Evolutionary conservation across 2,329 filamentous ascomycete species (phyloP).

Genomic region (Ophiosphaerella korrae): DNA sequence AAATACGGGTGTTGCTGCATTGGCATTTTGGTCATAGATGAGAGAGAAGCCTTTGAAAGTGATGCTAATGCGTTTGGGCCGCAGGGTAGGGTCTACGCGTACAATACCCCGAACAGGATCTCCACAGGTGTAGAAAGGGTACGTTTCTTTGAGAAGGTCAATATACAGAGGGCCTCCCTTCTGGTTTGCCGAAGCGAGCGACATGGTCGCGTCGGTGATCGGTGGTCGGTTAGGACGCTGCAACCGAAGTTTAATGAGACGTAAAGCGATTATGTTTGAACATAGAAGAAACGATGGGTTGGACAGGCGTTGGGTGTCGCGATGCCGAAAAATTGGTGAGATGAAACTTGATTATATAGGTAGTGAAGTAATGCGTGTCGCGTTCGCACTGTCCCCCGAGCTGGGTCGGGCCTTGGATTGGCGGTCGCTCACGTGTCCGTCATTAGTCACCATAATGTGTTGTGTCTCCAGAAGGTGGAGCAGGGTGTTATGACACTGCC

Average conservation of each 20-base stretch:
- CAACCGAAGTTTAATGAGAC: neutral
- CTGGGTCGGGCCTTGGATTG: neutral
- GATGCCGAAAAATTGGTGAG: no score
- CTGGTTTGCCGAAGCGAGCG: constrained; percentile 11
- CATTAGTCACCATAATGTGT: no score
- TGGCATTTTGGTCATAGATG: constrained; percentile 15
- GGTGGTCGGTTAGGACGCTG: neutral
- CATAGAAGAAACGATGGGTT: no score
- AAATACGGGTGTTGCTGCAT: constrained; percentile 20
- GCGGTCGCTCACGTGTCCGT: no score
- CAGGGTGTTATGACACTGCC: neutral
- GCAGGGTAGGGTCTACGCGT: constrained; percentile 22
- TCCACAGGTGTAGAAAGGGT: constrained; percentile 24
- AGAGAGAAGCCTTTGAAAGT: constrained; percentile 19
- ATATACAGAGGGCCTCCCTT: constrained; percentile 25
- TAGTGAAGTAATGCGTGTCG: no score
- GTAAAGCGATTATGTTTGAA: neutral
- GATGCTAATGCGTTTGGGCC: constrained; percentile 24
- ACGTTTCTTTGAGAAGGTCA: constrained; percentile 11
- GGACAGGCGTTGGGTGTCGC: no score
- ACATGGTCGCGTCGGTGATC: constrained; percentile 7
- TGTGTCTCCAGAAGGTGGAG: no score
- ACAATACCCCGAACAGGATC: constrained; percentile 27
- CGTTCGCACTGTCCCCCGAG: no score
- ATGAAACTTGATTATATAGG: no score